Conservation (phyloP, 257 asterid genomes). For the Marsdenia floribunda region DNA sequence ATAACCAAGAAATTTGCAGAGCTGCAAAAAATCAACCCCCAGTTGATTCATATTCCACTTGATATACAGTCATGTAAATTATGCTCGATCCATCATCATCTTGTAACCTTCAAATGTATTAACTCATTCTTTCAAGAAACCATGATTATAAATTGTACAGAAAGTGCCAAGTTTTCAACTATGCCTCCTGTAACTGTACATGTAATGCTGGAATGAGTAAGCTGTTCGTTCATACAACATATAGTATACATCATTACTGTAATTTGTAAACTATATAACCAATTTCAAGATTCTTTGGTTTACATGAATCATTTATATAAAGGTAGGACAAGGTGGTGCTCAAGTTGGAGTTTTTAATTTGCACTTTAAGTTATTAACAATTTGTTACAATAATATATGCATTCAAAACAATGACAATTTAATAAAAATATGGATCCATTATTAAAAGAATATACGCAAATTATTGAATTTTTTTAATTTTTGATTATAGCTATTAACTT, state of each 20-base stretch:
- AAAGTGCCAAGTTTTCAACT: not conserved
- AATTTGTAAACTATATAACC: too few species aligned
- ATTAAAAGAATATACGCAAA: too few species aligned
- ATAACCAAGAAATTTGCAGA: slow-evolving; percentile 15
- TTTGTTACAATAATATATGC: too few species aligned
- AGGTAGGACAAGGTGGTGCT: too few species aligned
- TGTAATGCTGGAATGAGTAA: not conserved
- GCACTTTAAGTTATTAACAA: too few species aligned
- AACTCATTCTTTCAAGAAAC: not conserved
- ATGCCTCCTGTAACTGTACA: not conserved
- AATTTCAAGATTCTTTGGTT: too few species aligned
- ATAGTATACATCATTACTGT: not conserved
- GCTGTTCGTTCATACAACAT: not conserved
- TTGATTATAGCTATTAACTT: too few species aligned
- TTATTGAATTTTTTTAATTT: too few species aligned
- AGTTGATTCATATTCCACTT: slow-evolving; percentile 30
- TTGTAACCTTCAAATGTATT: slow-evolving; percentile 1
- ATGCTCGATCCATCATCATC: not conserved
- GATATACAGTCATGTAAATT: slow-evolving; percentile 39
- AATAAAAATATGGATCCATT: too few species aligned
- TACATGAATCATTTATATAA: too few species aligned
- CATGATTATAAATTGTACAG: not conserved
- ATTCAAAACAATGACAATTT: too few species aligned
- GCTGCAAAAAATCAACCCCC: slow-evolving; percentile 20
- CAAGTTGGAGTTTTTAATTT: too few species aligned